A percentile compares a stretch with the other conserved stretches of the same genome.
Conservation (phyloP, 148 eudicot species). For the Heliosperma pusillum region DNA sequence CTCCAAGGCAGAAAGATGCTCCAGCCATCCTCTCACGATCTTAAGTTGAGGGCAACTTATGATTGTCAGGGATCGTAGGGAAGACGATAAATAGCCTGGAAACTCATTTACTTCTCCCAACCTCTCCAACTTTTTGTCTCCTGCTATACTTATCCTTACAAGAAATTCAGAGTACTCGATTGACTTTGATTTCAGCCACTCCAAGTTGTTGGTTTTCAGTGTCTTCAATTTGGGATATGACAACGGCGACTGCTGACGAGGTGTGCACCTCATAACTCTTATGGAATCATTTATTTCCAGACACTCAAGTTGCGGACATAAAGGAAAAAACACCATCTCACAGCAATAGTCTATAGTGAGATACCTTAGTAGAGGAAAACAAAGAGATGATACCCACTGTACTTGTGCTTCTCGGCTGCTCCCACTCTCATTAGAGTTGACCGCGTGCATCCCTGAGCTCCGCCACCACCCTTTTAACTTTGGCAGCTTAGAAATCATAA, state of each 20-base stretch:
- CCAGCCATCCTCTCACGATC: neutral
- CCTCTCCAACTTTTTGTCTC: no score
- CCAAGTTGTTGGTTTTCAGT: no score
- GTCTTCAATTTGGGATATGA: neutral
- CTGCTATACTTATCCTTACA: neutral
- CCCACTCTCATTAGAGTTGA: no score
- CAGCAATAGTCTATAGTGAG: neutral
- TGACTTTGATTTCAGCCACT: neutral
- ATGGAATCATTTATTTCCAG: neutral
- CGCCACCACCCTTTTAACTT: conserved; percentile 10
- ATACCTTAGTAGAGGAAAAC: neutral
- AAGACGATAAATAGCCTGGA: conserved; percentile 4
- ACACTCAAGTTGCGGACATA: neutral
- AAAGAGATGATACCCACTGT: neutral
- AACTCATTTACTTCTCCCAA: conserved; percentile 8
- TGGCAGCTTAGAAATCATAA: neutral
- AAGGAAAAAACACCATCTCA: no score
- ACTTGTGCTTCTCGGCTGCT: no score
- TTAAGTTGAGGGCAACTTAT: no score
- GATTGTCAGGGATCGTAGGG: conserved; percentile 9
- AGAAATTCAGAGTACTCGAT: neutral
- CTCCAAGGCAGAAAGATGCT: conserved; percentile 21
- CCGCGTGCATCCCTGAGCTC: neutral
- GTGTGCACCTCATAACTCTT: neutral
- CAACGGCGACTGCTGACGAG: no score